A percentile compares a stretch with the other conserved stretches of the same genome.
Evolutionary conservation across 2,329 filamentous ascomycete genomes (phyloP).

Genomic region (Phialemonium atrogriseum): DNA sequence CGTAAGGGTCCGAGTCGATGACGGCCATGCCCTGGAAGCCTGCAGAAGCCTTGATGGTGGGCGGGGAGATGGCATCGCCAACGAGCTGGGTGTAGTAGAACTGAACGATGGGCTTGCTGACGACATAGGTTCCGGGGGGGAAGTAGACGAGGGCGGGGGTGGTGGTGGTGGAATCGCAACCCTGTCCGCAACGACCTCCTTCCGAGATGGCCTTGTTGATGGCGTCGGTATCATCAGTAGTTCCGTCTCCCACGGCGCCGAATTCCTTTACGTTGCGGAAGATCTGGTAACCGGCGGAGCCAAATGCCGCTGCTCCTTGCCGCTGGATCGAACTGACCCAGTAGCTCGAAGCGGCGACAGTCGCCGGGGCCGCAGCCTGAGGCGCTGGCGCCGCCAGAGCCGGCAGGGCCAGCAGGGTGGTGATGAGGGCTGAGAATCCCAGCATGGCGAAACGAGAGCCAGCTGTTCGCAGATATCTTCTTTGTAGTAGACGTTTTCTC

Average conservation of each 20-base stretch:
- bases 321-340: constrained; percentile 66
- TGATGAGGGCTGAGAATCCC: constrained; percentile 34
- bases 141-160: constrained; percentile 87
- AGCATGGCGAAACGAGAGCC: constrained; percentile 31
- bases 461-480: constrained; percentile 17
- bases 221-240: constrained; percentile 75
- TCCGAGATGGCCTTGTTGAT: constrained; percentile 77
- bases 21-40: constrained; percentile 79
- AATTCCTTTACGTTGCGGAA: constrained; percentile 73
- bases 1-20: constrained; percentile 83
- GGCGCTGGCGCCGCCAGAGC: constrained; percentile 24
- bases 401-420: constrained; percentile 26
- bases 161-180: constrained; percentile 78
- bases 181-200: constrained; percentile 70
- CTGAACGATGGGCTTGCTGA: constrained; percentile 71
- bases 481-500: constrained; percentile 4
- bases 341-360: constrained; percentile 37
- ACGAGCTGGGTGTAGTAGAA: constrained; percentile 93
- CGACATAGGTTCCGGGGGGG: constrained; percentile 75
- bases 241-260: constrained; percentile 59
- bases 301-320: constrained; percentile 60
- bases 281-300: constrained; percentile 54
- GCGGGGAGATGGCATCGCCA: constrained; percentile 65
- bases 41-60: constrained; percentile 65
- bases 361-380: constrained; percentile 7